phyloP scores from a whole-genome alignment of 2,329 filamentous ascomycete species.

The Colletotrichum phormii region DNA sequence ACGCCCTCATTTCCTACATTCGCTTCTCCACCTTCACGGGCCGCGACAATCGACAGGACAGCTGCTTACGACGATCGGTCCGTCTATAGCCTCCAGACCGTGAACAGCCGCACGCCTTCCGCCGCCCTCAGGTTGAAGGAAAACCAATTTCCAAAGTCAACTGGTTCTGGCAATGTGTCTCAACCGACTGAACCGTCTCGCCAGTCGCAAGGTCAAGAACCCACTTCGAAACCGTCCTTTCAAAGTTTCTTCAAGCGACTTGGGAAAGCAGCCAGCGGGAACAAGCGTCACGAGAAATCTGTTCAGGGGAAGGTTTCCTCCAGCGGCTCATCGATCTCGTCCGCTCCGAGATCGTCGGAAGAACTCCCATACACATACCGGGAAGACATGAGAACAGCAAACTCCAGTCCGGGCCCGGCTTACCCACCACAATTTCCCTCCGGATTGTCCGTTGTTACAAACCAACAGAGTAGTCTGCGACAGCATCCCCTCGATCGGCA shows the following conservation, averaged over 20 bases:
- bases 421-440: constrained; percentile 44
- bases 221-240: neutral
- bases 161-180: too few relatives aligned
- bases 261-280: neutral
- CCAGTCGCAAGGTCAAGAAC: neutral
- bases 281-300: neutral
- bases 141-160: neutral
- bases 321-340: neutral
- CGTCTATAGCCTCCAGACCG: constrained; percentile 36
- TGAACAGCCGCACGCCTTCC: constrained; percentile 2
- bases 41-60: constrained; percentile 27
- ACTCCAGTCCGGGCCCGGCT: constrained; percentile 45
- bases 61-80: constrained; percentile 42
- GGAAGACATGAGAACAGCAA: constrained; percentile 45
- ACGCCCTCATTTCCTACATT: constrained; percentile 39
- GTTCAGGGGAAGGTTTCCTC: neutral
- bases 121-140: neutral
- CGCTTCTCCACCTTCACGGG: constrained; percentile 28
- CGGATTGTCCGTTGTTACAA: constrained; percentile 32
- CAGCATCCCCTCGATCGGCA: constrained; percentile 31
- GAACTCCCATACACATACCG: neutral
- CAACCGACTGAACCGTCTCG: neutral
- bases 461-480: constrained; percentile 13
- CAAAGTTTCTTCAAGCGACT: neutral
- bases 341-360: neutral